phyloP scores from a whole-genome alignment of 2,329 filamentous ascomycete genomes.

The Fusarium kyushuense region DNA sequence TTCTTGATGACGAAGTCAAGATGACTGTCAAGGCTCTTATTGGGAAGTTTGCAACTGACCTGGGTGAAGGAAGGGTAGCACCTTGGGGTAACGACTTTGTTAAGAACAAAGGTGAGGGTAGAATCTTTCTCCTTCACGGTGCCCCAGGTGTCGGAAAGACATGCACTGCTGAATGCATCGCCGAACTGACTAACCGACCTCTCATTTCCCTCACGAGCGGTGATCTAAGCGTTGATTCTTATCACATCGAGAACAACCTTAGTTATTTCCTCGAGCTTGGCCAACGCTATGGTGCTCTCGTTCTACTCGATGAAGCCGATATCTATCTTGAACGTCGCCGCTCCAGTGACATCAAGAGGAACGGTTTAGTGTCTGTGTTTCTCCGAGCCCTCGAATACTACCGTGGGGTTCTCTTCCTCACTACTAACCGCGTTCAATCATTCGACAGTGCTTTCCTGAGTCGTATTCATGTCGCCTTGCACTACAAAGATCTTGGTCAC shows the following conservation, averaged over 20 bases:
- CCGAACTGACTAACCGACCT: conserved; percentile 63
- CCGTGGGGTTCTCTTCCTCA: conserved; percentile 63
- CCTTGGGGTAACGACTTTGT: conserved; percentile 63
- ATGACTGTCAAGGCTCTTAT: conserved; percentile 61
- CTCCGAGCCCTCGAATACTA: conserved; percentile 66
- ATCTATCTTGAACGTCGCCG: conserved; percentile 68
- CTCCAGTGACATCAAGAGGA: conserved; percentile 58
- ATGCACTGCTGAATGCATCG: conserved; percentile 66
- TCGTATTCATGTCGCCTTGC: conserved; percentile 63
- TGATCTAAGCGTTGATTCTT: conserved; percentile 58
- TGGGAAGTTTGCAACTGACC: conserved; percentile 58
- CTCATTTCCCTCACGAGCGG: conserved; percentile 65
- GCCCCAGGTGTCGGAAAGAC: conserved; percentile 69
- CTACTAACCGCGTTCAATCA: conserved; percentile 61
- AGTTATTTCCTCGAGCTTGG: conserved; percentile 63
- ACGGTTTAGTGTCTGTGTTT: conserved; percentile 63
- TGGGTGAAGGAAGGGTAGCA: conserved; percentile 53
- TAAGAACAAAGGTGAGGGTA: conserved; percentile 63
- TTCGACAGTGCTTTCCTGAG: conserved; percentile 63
- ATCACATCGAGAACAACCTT: conserved; percentile 58
- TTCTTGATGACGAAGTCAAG: conserved; percentile 63
- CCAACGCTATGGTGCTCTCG: conserved; percentile 63
- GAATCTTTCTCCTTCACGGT: conserved; percentile 65
- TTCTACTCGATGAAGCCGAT: conserved; percentile 71
- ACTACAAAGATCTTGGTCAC: conserved; percentile 58